Percentiles rank a stretch among this genome's conserved stretches.
Conservation (phyloP, 495 filamentous ascomycete genomes). For the Daldinia grandis region DNA sequence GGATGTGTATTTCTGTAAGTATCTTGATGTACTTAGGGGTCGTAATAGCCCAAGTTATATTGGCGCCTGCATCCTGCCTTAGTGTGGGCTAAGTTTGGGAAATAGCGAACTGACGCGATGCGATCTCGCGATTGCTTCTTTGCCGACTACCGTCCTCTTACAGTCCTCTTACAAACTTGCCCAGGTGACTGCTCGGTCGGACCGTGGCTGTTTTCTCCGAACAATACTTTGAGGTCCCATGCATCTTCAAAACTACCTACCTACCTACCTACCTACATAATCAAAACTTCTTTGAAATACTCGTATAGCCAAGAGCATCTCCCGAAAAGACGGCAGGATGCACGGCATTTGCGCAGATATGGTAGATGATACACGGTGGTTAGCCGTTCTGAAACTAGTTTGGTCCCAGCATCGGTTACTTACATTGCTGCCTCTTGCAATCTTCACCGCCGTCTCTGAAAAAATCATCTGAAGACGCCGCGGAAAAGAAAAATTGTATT, state of each 20-base stretch:
- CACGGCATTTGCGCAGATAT: background rate
- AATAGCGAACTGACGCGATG: conserved; percentile 14
- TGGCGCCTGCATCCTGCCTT: conserved; percentile 19
- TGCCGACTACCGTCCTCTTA: background rate
- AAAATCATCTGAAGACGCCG: conserved; percentile 5
- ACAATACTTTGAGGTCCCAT: background rate
- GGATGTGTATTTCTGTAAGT: conserved; percentile 9
- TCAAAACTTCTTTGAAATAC: conserved; percentile 8
- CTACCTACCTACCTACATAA: no score
- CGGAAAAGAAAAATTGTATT: conserved; percentile 10
- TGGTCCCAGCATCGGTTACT: conserved; percentile 23
- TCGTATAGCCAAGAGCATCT: conserved; percentile 3
- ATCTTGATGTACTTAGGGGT: background rate
- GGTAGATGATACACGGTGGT: conserved; percentile 22
- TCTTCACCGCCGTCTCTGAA: background rate
- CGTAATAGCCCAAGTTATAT: conserved; percentile 12
- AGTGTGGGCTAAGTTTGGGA: conserved; percentile 12
- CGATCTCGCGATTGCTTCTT: conserved; percentile 14
- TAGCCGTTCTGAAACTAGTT: conserved; percentile 25
- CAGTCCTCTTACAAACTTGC: background rate
- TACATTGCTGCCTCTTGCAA: conserved; percentile 26
- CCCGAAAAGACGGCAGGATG: conserved; percentile 1
- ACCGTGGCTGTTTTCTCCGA: background rate
- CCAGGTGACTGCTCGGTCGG: background rate
- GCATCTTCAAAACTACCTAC: background rate